Evolutionary conservation across 768 basidiomycete genomes (phyloP).

Genomic region (Pleurotus sapidus): DNA sequence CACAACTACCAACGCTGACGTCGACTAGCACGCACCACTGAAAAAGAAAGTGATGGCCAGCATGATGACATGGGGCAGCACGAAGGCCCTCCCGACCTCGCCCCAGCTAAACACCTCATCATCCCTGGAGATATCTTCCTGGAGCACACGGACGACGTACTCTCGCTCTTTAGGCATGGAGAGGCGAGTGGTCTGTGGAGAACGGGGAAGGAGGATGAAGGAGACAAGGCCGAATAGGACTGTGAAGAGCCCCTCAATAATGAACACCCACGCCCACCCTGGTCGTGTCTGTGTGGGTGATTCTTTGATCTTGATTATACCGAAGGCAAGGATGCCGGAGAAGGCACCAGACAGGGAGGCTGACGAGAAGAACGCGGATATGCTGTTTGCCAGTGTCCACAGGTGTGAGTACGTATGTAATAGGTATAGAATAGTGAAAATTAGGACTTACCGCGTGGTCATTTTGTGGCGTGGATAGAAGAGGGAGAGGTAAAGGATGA

Average conservation of each 20-base stretch:
- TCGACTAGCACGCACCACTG: slow-evolving; percentile 31
- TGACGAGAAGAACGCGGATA: slow-evolving; percentile 48
- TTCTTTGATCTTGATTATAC: slow-evolving; percentile 63
- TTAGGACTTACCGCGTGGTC: slow-evolving; percentile 23
- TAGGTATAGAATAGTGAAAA: slow-evolving; percentile 39
- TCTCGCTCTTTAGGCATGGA: slow-evolving; percentile 46
- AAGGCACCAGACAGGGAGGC: slow-evolving; percentile 64
- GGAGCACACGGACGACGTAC: slow-evolving; percentile 39
- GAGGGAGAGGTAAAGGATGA: slow-evolving; percentile 56
- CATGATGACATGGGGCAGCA: slow-evolving; percentile 55
- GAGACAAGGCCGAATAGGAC: slow-evolving; percentile 49
- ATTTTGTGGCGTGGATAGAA: slow-evolving; percentile 52
- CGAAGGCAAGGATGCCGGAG: slow-evolving; percentile 65
- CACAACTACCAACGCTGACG: neutral
- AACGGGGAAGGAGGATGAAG: slow-evolving; percentile 46
- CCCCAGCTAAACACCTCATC: slow-evolving; percentile 48
- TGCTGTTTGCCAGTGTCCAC: slow-evolving; percentile 29
- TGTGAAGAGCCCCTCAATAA: slow-evolving; percentile 66
- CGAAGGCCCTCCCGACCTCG: slow-evolving; percentile 48
- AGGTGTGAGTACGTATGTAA: slow-evolving; percentile 32
- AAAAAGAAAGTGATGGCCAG: slow-evolving; percentile 50
- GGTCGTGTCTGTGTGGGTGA: neutral
- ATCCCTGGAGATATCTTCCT: slow-evolving; percentile 31
- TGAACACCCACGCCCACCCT: slow-evolving; percentile 67
- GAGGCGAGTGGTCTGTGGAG: slow-evolving; percentile 44